These are phyloP conservation scores for Recurvomyces mirabilis DNA, from an alignment of 495 filamentous ascomycete species.

Conservation along the genomic window DNA sequence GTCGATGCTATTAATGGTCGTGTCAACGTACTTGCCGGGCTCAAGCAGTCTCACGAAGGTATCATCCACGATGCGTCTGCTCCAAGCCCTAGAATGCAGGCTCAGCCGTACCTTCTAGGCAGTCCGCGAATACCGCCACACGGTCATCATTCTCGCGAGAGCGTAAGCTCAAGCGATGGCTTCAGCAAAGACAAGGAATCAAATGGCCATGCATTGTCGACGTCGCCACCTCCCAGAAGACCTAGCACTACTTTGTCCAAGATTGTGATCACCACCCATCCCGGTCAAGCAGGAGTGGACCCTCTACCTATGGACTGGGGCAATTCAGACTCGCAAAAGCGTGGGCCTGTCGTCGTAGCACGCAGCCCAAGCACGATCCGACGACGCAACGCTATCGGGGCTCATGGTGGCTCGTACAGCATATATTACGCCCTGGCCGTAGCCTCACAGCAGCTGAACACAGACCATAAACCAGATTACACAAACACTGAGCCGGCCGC, in stretches of 20 bases:
- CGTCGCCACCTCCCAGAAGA: slow-evolving; percentile 20
- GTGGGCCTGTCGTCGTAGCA: slow-evolving; percentile 88
- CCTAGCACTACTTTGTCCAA: slow-evolving; percentile 42
- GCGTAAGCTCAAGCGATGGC: slow-evolving; percentile 13
- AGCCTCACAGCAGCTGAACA: slow-evolving; percentile 75
- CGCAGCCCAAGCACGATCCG: slow-evolving; percentile 64
- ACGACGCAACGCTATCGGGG: slow-evolving; percentile 73
- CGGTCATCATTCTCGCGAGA: slow-evolving; percentile 9
- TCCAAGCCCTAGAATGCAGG: background rate
- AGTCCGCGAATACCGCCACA: slow-evolving; percentile 6
- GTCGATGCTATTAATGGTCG: slow-evolving; percentile 57
- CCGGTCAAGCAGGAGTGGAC: slow-evolving; percentile 85
- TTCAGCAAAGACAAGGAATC: too few species aligned
- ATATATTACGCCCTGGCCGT: slow-evolving; percentile 93
- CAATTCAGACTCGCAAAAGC: slow-evolving; percentile 53
- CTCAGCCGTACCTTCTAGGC: too few species aligned
- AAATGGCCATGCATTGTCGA: slow-evolving; percentile 1
- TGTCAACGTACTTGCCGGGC: slow-evolving; percentile 47
- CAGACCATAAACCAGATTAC: slow-evolving; percentile 82
- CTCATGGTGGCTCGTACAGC: slow-evolving; percentile 94
- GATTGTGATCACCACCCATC: slow-evolving; percentile 81
- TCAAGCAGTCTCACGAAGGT: slow-evolving; percentile 43
- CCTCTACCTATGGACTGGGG: slow-evolving; percentile 87
- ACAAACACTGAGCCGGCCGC: slow-evolving; percentile 89
- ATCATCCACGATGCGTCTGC: slow-evolving; percentile 27